Conservation (phyloP, 768 basidiomycete genomes). For the Hypholoma fasciculare region DNA sequence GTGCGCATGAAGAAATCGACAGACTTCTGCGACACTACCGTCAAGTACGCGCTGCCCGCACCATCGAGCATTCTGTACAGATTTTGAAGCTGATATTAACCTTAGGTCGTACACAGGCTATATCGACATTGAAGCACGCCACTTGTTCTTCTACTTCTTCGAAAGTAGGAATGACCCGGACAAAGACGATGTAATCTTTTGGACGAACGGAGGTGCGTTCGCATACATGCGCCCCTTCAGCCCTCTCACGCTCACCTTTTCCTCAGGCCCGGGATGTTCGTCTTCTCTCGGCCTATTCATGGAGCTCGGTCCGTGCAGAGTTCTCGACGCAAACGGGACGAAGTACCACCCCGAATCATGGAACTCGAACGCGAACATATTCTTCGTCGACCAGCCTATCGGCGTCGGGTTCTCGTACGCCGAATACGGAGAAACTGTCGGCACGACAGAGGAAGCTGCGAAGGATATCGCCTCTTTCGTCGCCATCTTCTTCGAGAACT, state of each 20-base stretch:
- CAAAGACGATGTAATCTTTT: conserved; percentile 62
- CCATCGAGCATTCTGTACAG: not conserved
- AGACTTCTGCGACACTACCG: conserved; percentile 56
- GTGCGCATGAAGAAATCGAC: conserved; percentile 58
- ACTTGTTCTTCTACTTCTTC: conserved; percentile 79
- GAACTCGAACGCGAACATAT: conserved; percentile 65
- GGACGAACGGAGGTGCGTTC: conserved; percentile 45
- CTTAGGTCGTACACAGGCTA: conserved; percentile 63
- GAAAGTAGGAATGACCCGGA: conserved; percentile 64
- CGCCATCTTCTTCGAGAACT: conserved; percentile 73
- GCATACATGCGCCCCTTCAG: conserved; percentile 28
- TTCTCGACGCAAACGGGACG: conserved; percentile 39
- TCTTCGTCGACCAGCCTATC: conserved; percentile 63
- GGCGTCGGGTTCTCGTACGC: conserved; percentile 66
- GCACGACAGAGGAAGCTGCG: conserved; percentile 68
- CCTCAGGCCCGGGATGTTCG: conserved; percentile 38
- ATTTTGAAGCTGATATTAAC: too few species aligned
- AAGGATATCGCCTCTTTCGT: conserved; percentile 73
- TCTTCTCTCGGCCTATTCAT: conserved; percentile 65
- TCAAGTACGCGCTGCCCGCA: conserved; percentile 35
- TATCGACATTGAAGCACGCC: conserved; percentile 62
- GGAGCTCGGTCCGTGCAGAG: conserved; percentile 59
- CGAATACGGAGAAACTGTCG: conserved; percentile 57
- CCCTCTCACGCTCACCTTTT: not conserved
- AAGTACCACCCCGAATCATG: conserved; percentile 59